Conservation (phyloP, 805 yeast species). For the Metschnikowia vanudenii region DNA sequence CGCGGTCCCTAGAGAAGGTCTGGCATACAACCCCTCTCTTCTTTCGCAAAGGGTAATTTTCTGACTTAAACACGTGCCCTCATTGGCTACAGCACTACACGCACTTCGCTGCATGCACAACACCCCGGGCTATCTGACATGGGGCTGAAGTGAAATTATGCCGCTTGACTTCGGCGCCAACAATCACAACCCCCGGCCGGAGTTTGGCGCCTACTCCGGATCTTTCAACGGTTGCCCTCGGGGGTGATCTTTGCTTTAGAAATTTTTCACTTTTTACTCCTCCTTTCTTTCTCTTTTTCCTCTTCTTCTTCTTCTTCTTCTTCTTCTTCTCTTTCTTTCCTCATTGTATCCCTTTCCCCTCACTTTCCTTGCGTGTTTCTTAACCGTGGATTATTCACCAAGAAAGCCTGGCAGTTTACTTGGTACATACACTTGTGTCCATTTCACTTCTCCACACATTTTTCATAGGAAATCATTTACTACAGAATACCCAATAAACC, state of each 20-base stretch:
- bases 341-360: too few relatives aligned
- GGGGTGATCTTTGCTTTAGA: not conserved
- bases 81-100: constrained; percentile 4
- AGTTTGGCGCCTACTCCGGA: constrained; percentile 1
- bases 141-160: constrained; percentile 3
- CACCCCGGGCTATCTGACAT: constrained; percentile 2
- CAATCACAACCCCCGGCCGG: not conserved
- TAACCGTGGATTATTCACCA: not conserved
- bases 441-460: too few relatives aligned
- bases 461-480: not conserved
- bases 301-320: not conserved
- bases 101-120: not conserved
- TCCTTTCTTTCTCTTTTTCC: not conserved
- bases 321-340: too few relatives aligned
- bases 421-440: not conserved
- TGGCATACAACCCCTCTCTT: not conserved
- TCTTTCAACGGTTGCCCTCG: constrained; percentile 4
- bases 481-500: not conserved
- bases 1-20: not conserved
- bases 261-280: not conserved
- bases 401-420: not conserved
- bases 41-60: not conserved
- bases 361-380: constrained; percentile 1
- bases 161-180: not conserved
- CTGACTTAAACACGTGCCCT: constrained; percentile 4